Evolutionary conservation across 2,329 filamentous ascomycete species (phyloP).

Genomic region (Sarocladium strictum): DNA sequence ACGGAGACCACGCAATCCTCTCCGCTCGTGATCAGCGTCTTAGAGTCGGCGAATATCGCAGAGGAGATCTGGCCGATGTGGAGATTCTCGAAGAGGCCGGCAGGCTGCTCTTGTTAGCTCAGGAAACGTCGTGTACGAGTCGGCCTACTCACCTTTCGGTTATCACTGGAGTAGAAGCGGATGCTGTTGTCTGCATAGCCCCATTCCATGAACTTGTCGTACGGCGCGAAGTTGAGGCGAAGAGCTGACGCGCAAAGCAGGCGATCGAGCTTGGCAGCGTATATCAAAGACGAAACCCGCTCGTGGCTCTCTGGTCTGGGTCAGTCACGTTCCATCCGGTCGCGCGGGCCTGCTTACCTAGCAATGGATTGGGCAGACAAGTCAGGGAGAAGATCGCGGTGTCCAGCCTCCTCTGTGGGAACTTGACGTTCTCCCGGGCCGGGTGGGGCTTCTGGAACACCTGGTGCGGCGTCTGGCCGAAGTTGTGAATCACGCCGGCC

Average conservation of each 20-base stretch:
- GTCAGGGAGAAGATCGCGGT: constrained; percentile 69
- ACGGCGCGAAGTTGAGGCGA: constrained; percentile 81
- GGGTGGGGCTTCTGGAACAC: constrained; percentile 81
- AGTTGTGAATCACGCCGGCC: constrained; percentile 96
- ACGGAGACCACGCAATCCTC: constrained; percentile 88
- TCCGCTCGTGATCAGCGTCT: constrained; percentile 85
- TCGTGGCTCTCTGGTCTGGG: constrained; percentile 57
- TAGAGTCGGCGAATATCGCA: constrained; percentile 80
- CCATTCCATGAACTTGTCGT: constrained; percentile 93
- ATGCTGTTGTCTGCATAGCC: constrained; percentile 90
- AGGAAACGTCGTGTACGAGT: not conserved
- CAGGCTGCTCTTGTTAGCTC: constrained; percentile 38
- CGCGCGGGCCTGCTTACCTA: constrained; percentile 43
- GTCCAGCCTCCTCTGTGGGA: constrained; percentile 67
- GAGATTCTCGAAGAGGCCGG: constrained; percentile 88
- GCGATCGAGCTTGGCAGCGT: constrained; percentile 73
- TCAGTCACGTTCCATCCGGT: not conserved
- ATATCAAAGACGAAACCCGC: constrained; percentile 71
- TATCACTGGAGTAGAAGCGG: constrained; percentile 83
- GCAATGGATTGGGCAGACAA: constrained; percentile 70
- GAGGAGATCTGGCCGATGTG: constrained; percentile 86
- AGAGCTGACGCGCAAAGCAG: constrained; percentile 80
- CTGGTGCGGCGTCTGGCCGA: constrained; percentile 94
- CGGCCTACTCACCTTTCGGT: constrained; percentile 53
- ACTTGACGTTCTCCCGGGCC: constrained; percentile 61